Evolutionary conservation across 192 early-diverging fungal genomes (phyloP), one percentile per base, ranked within the genome.

Genomic region (Backusella psychrophila): DNA sequence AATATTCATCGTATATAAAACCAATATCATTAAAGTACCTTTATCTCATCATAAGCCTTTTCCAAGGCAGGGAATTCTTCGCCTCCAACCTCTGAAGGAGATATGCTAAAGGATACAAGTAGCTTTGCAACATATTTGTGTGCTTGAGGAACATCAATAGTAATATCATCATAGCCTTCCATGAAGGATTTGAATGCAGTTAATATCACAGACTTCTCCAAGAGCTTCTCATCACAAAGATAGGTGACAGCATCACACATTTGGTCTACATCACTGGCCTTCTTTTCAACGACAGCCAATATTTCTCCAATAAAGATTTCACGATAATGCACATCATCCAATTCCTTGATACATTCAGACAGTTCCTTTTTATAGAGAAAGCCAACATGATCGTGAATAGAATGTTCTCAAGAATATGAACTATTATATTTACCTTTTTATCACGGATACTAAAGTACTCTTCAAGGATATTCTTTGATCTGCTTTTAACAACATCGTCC

Each of bases 121-220:
- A 71, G 15, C 11, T 71, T 36, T 15, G 77, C 42, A 11, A 78
- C 77, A 75, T 78, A 82, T 69, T 78, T 78, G 29, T 65, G 75
- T 59, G 77, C 81, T 65, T 76, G 77, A 33, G 81, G 81, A 19
- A 82, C 81, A 76, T 82, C 81, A 65, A 82, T 82, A 5, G 70
- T 76, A 31, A 82, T 38, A 71, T 82, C 81, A 65, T 82, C 81
- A 34, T 78, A 78, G 5, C 23, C 38, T 31, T 78, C 77, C 77
- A 82, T 78, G 46, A 82, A 78, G 7, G 33, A 42, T 46, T 75
- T 66, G 31, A 82, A 52, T 33, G 73, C 80, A 26, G 75, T 35
- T 29, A 69, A 34, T 35, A 41, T 78, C 17, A 70, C 49, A 26
- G 72, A 26, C 33, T 69, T 69, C 4, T 66, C 36, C 8, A 82